Evolutionary conservation across 768 basidiomycete species (phyloP).

Genomic region (Arthromyces matolae): DNA sequence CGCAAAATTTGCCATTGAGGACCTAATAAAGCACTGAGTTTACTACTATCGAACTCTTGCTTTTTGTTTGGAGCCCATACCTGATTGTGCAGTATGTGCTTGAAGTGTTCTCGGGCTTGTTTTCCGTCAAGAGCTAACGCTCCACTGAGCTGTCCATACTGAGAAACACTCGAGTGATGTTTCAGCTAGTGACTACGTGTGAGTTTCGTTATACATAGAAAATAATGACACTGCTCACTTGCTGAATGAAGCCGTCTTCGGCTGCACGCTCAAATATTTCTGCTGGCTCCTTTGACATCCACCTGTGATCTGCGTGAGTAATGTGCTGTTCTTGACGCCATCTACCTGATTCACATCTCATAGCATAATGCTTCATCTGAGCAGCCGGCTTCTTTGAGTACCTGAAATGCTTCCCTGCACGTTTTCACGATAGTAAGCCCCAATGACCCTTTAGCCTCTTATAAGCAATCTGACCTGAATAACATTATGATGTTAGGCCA

Average conservation of each 20-base stretch:
- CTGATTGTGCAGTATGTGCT: constrained; percentile 56
- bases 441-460: not conserved
- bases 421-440: not conserved
- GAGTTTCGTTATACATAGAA: constrained; percentile 3
- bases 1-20: constrained; percentile 55
- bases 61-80: constrained; percentile 24
- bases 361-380: constrained; percentile 66
- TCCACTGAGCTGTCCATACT: constrained; percentile 59
- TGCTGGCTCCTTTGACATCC: constrained; percentile 72
- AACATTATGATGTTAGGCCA: constrained; percentile 68
- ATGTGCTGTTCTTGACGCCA: not conserved
- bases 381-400: constrained; percentile 60
- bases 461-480: constrained; percentile 38
- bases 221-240: constrained; percentile 30
- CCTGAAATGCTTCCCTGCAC: constrained; percentile 53
- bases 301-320: constrained; percentile 29
- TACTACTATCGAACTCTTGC: not conserved
- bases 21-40: constrained; percentile 30
- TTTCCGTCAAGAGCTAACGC: constrained; percentile 52
- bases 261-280: constrained; percentile 67
- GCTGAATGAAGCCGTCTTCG: constrained; percentile 60
- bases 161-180: constrained; percentile 58
- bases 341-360: constrained; percentile 49
- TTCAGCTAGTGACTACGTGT: constrained; percentile 40
- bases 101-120: constrained; percentile 48